Evolutionary conservation across 257 asterid species (phyloP), one percentile per base, ranked within the genome.

Genomic region (Scutellaria minor): DNA sequence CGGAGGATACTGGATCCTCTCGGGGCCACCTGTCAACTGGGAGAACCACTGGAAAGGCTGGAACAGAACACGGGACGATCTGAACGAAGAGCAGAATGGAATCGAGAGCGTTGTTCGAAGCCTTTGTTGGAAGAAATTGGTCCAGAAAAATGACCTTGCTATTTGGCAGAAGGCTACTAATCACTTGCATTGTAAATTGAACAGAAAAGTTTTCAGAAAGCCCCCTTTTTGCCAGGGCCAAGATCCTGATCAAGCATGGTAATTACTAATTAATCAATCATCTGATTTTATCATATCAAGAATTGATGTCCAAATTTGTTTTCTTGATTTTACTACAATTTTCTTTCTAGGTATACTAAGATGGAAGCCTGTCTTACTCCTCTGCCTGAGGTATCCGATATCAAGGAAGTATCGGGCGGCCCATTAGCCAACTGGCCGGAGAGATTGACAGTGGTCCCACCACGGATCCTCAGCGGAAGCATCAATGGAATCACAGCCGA

Each of bases 1-100:
- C 6, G 99, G 97, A 6, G 98, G 99, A 37, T 87, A 87, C 44
- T 95, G 99, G 99, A 76, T 95, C 73, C 91, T 95, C 9, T 95
- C 99, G 0, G 99, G 99, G 5, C 98, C 99, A 1, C 99, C 99
- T 0, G 77, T 95, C 40, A 95, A 95, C 81, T 95, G 97, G 98
- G 77, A 84, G 79, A 81, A 4, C 41, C 91, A 83, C 72, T 92
- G 90, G 91, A 85, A 77, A 79, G 99, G 99, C 6, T 94, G 98
- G 99, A 79, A 87, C 39, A 76, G 98, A 73, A 91, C 85, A 2
- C 71, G 40, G 0, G 84, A 78, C 1, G 96, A 89, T 56, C 69
- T 95, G 46, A 84, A 82, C 22, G 71, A 74, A 1, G 99, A 95
- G 79, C 97, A 92, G 52, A 80, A 79, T 48, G 80, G 75, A 14